Evolutionary conservation across 805 yeast species (phyloP), one percentile per base, ranked within the genome.

Genomic region (Starmerella vaccinii): DNA sequence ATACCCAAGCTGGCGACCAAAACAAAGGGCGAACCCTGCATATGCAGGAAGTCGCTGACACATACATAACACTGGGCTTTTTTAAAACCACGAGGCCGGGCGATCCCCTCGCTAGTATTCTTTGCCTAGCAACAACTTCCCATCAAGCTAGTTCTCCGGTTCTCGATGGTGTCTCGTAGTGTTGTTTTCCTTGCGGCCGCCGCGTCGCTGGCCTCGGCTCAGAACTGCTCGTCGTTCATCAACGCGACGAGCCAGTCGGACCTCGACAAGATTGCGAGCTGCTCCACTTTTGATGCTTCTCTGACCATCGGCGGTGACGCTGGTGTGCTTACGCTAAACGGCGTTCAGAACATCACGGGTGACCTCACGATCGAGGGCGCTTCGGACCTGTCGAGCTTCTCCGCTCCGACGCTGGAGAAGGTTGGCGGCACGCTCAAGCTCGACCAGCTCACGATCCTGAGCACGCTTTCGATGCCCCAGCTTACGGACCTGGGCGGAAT

Each of bases 241-340:
- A 84, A 95, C 48, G 95, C 87, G 61, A 79, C 92, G 49, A 77
- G 81, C 39, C 87, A 88, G 70, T 61, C 84, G 29, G 89, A 87
- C 60, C 78, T 90, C 65, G 95, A 87, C 62, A 63, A 67, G 24
- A 76, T 83, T 49, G 68, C 85, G 46, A 73, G 80, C 43, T 92
- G 98, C 78, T 68, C 76, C 34, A 83, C 87, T 56, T 75, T 92
- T 59, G 76, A 77, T 57, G 97, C 96, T 76, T 81, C 81, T 67
- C 71, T 92, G 61, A 68, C 72, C 70, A 75, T 90, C 64, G 89
- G 89, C 71, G 73, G 70, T 57, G 68, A 82, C 55, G 81, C 79
- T 58, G 60, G 76, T 29, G 65, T 61, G 24, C 60, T 62, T 50
- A 49, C 54, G 32, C 72, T 92, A 62, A 81, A 82, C 64, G 85